A percentile compares a stretch with the other conserved stretches of the same genome.
These are phyloP conservation scores for Ogataea allantospora DNA, from an alignment of 805 yeast species.

Conservation along the genomic window DNA sequence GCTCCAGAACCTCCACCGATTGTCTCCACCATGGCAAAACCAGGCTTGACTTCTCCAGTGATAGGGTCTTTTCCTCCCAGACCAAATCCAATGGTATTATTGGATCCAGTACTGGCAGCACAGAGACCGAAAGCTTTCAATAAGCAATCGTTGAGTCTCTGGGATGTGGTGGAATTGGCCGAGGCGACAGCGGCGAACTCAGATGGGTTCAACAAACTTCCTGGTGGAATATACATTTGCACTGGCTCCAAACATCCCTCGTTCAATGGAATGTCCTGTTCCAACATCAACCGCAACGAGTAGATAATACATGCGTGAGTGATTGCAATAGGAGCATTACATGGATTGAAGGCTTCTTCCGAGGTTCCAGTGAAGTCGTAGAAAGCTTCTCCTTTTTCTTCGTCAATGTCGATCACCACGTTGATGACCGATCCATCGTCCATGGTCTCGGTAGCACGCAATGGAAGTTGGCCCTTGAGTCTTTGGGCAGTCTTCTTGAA, in stretches of 20 bases:
- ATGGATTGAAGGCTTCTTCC: constrained; percentile 48
- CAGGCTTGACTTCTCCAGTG: constrained; percentile 13
- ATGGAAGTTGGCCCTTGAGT: constrained; percentile 33
- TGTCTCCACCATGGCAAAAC: constrained; percentile 40
- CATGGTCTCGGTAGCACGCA: constrained; percentile 47
- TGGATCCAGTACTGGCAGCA: constrained; percentile 89
- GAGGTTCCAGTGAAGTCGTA: constrained; percentile 56
- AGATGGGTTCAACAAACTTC: constrained; percentile 35
- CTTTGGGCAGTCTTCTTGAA: constrained; percentile 39
- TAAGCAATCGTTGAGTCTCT: constrained; percentile 79
- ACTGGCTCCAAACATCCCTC: constrained; percentile 45
- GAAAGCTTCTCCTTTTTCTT: constrained; percentile 40
- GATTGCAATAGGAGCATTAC: constrained; percentile 56
- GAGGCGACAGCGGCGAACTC: constrained; percentile 44
- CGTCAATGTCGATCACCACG: constrained; percentile 40
- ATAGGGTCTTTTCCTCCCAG: constrained; percentile 41
- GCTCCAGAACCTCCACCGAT: constrained; percentile 59
- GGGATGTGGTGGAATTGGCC: constrained; percentile 73
- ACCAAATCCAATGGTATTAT: constrained; percentile 86
- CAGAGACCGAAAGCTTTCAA: constrained; percentile 76
- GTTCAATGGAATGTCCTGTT: constrained; percentile 50
- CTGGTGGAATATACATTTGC: constrained; percentile 30
- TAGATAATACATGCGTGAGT: constrained; percentile 53
- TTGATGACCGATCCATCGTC: constrained; percentile 56
- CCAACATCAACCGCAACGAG: constrained; percentile 47